These are phyloP conservation scores for Heterobasidion occidentale DNA, from an alignment of 1,284 basidiomycete species.

Conservation along the genomic window DNA sequence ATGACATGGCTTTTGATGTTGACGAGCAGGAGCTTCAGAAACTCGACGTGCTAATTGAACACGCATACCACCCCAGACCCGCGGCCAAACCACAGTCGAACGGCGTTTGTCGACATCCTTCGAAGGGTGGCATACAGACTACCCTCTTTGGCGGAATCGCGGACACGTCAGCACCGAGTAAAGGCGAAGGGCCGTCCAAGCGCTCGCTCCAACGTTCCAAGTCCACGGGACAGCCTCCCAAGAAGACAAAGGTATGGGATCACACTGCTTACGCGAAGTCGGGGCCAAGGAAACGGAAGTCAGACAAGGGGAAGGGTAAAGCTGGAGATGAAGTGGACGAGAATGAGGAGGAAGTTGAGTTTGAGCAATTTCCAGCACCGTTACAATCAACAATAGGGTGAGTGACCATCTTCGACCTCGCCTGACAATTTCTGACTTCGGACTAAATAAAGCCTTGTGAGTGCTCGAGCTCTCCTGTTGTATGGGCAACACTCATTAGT, in stretches of 20 bases:
- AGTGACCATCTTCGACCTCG: constrained; percentile 10
- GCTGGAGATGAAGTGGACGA: constrained; percentile 33
- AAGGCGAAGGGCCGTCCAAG: constrained; percentile 13
- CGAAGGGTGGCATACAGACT: constrained; percentile 44
- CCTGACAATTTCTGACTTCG: background rate
- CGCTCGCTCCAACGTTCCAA: constrained; percentile 33
- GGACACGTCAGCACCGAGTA: constrained; percentile 17
- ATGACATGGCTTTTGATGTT: constrained; percentile 48
- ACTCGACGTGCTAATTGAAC: constrained; percentile 45
- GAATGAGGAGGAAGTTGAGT: constrained; percentile 52
- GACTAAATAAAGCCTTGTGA: background rate
- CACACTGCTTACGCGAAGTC: constrained; percentile 77
- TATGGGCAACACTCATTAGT: background rate
- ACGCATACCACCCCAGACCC: constrained; percentile 26
- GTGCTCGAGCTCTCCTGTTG: background rate
- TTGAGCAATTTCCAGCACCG: constrained; percentile 78
- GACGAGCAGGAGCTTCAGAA: constrained; percentile 40
- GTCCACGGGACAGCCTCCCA: constrained; percentile 35
- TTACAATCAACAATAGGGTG: constrained; percentile 22
- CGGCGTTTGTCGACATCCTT: constrained; percentile 19
- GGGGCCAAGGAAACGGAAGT: constrained; percentile 49
- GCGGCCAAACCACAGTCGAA: constrained; percentile 22
- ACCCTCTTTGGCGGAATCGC: constrained; percentile 57
- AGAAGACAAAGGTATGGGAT: constrained; percentile 80
- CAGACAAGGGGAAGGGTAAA: constrained; percentile 37